Evolutionary conservation across 2,329 filamentous ascomycete species (phyloP).

Genomic region (Venturia nashicola): DNA sequence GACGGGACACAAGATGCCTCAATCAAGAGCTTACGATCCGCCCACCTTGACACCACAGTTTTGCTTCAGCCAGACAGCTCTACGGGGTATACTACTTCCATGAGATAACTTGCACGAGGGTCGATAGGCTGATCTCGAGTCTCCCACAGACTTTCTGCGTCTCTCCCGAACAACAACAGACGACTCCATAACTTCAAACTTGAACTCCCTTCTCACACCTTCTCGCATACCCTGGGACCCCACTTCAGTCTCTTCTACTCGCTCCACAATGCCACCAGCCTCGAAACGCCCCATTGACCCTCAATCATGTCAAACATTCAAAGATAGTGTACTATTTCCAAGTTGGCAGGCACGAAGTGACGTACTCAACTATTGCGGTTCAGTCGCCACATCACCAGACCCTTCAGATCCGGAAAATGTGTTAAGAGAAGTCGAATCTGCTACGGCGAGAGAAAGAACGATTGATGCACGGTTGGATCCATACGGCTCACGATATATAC

Average conservation of each 20-base stretch:
- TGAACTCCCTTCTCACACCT: slow-evolving; percentile 79
- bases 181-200: slow-evolving; percentile 84
- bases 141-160: slow-evolving; percentile 67
- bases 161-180: slow-evolving; percentile 76
- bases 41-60: slow-evolving; percentile 35
- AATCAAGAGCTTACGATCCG: slow-evolving; percentile 29
- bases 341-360: slow-evolving; percentile 77
- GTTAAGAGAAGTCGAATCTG: slow-evolving; percentile 56
- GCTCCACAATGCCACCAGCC: slow-evolving; percentile 32
- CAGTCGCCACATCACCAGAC: slow-evolving; percentile 77
- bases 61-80: slow-evolving; percentile 39
- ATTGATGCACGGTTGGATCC: slow-evolving; percentile 87
- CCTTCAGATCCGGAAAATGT: slow-evolving; percentile 72
- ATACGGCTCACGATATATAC: slow-evolving; percentile 75
- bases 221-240: slow-evolving; percentile 65
- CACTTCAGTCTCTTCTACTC: slow-evolving; percentile 55
- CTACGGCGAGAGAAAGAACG: slow-evolving; percentile 56
- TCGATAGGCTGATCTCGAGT: slow-evolving; percentile 1
- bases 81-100: slow-evolving; percentile 27
- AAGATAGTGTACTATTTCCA: slow-evolving; percentile 68
- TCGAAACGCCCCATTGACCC: slow-evolving; percentile 44
- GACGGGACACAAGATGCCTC: slow-evolving; percentile 14
- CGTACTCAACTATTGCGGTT: slow-evolving; percentile 77
- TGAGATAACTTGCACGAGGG: not conserved
- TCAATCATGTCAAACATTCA: slow-evolving; percentile 57